Evolutionary conservation across 225 moss, liverwort and hornwort species (phyloP).

Genomic region (Sphagnum tenellum): DNA sequence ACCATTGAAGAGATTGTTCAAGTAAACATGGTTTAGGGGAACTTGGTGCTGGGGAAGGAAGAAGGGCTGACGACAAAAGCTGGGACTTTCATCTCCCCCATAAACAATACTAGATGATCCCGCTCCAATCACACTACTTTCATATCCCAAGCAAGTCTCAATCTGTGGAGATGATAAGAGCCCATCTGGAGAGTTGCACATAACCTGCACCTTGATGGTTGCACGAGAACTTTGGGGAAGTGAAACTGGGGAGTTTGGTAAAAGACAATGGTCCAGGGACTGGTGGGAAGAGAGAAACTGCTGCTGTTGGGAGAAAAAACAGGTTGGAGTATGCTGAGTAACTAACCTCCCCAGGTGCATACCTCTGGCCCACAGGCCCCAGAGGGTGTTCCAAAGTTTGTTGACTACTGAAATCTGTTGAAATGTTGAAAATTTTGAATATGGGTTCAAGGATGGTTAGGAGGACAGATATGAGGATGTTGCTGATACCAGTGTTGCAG

Average conservation of each 20-base stretch:
- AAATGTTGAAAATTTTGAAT: no score
- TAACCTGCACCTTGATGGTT: slow-evolving; percentile 7
- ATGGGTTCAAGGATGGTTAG: no score
- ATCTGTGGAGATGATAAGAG: slow-evolving; percentile 30
- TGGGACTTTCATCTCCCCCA: slow-evolving; percentile 8
- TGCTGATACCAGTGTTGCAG: slow-evolving; percentile 13
- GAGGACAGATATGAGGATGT: slow-evolving; percentile 9
- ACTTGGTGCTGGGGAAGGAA: slow-evolving; percentile 18
- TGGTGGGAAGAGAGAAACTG: slow-evolving; percentile 21
- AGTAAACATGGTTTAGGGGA: slow-evolving; percentile 6
- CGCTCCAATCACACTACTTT: no score
- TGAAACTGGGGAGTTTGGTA: slow-evolving; percentile 14
- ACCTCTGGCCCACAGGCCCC: no score
- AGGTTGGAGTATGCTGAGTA: no score
- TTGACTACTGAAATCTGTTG: no score
- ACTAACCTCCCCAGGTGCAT: no score
- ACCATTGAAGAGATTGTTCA: slow-evolving; percentile 26
- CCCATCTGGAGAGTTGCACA: slow-evolving; percentile 12
- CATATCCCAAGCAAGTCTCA: no score
- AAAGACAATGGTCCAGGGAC: slow-evolving; percentile 22
- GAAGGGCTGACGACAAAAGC: slow-evolving; percentile 20
- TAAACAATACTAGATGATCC: slow-evolving; percentile 2
- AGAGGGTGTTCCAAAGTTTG: no score
- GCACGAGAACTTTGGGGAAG: slow-evolving; percentile 4
- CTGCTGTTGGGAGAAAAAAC: neutral